These are phyloP conservation scores for Mimosa pudica DNA, from an alignment of 306 rosid genomes.

Conservation along the genomic window DNA sequence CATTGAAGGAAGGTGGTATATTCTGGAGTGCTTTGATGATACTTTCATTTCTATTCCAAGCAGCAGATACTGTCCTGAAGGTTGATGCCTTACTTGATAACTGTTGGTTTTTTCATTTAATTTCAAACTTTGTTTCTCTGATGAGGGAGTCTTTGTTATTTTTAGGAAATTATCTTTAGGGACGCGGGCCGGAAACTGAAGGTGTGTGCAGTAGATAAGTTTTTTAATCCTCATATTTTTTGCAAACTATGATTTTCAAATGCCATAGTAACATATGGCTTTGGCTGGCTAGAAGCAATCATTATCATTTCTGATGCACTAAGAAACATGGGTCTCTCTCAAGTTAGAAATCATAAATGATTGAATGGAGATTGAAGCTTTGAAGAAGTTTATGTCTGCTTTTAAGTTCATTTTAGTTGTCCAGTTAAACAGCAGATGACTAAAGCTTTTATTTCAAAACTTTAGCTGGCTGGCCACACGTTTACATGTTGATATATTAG, in stretches of 20 bases:
- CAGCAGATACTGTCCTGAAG: constrained; percentile 85
- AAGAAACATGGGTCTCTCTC: constrained; percentile 9
- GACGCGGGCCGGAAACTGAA: constrained; percentile 61
- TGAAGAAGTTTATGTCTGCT: not conserved
- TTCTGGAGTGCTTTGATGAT: constrained; percentile 93
- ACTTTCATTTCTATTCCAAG: constrained; percentile 84
- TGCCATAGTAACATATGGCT: constrained; percentile 13
- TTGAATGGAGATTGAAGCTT: constrained; percentile 1
- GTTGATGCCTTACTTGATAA: constrained; percentile 44
- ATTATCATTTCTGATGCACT: constrained; percentile 12
- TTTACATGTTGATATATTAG: constrained; percentile 26
- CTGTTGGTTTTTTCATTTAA: constrained; percentile 26
- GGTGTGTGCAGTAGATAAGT: constrained; percentile 42
- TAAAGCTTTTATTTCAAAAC: constrained; percentile 4
- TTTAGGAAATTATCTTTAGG: constrained; percentile 75
- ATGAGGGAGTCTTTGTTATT: constrained; percentile 36
- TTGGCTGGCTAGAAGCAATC: not conserved
- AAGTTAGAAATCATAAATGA: constrained; percentile 6
- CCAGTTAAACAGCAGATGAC: constrained; percentile 11
- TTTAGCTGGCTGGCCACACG: constrained; percentile 11
- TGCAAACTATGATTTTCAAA: constrained; percentile 21
- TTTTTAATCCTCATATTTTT: constrained; percentile 28
- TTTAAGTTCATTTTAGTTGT: constrained; percentile 21
- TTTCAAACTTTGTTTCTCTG: constrained; percentile 26
- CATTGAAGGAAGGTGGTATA: constrained; percentile 75